phyloP scores from a whole-genome alignment of 306 rosid genomes.

The Bauhinia variegata region DNA sequence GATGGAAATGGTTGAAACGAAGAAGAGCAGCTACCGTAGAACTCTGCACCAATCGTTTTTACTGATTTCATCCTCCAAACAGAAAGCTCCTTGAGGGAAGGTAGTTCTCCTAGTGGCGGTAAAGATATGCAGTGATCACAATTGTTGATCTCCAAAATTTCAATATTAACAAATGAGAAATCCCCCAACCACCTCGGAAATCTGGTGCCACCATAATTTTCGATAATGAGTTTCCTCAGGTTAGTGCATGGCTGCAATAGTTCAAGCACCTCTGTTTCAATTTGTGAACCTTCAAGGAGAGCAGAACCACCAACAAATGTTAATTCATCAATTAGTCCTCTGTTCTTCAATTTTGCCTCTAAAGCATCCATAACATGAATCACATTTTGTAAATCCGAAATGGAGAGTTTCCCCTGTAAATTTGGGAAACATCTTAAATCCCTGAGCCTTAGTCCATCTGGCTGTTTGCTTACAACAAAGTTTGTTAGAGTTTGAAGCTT shows the following conservation, averaged over 20 bases:
- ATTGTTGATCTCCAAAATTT: background rate
- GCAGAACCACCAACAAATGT: conserved; percentile 13
- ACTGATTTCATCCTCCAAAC: background rate
- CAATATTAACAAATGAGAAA: conserved; percentile 20
- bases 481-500: conserved; percentile 18
- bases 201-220: conserved; percentile 22
- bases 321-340: background rate
- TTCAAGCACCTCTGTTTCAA: conserved; percentile 20
- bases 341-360: conserved; percentile 7
- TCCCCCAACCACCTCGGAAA: conserved; percentile 33
- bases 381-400: conserved; percentile 22
- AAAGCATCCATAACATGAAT: background rate
- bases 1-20: conserved; percentile 19
- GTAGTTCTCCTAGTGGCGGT: conserved; percentile 30
- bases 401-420: conserved; percentile 19
- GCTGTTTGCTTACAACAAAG: conserved; percentile 11
- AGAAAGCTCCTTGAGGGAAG: conserved; percentile 2
- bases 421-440: conserved; percentile 8
- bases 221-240: conserved; percentile 16
- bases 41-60: background rate
- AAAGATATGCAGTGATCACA: conserved; percentile 20
- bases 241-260: conserved; percentile 24
- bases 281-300: background rate
- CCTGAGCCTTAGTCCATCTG: background rate
- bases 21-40: background rate